These are phyloP conservation scores for Mycena indigotica DNA, from an alignment of 768 basidiomycete species.

Conservation along the genomic window DNA sequence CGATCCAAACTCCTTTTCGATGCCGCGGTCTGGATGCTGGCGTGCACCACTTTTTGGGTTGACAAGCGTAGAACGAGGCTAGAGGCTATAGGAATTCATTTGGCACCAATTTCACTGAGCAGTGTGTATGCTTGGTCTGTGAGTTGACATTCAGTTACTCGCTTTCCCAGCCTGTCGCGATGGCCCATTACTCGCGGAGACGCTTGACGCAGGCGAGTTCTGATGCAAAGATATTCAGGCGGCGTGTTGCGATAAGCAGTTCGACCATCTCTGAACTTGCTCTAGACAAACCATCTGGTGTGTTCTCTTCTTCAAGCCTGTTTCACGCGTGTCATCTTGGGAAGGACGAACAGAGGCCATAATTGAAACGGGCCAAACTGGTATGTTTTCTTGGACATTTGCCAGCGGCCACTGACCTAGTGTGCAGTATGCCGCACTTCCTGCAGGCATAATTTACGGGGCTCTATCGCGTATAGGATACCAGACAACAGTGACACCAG, in stretches of 20 bases:
- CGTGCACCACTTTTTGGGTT: too few species aligned
- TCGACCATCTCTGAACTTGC: slow-evolving; percentile 93
- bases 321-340: slow-evolving; percentile 79
- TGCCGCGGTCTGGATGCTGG: too few species aligned
- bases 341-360: slow-evolving; percentile 75
- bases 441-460: slow-evolving; percentile 83
- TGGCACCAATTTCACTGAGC: slow-evolving; percentile 83
- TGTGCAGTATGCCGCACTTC: slow-evolving; percentile 74
- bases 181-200: slow-evolving; percentile 73
- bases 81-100: slow-evolving; percentile 84
- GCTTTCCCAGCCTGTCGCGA: slow-evolving; percentile 74
- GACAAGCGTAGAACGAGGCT: slow-evolving; percentile 67
- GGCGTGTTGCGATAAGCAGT: slow-evolving; percentile 90
- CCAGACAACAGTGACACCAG: slow-evolving; percentile 72
- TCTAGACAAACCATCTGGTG: slow-evolving; percentile 92
- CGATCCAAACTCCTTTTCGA: too few species aligned
- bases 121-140: slow-evolving; percentile 57
- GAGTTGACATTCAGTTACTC: too few species aligned
- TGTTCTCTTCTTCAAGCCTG: slow-evolving; percentile 72
- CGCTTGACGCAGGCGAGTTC: slow-evolving; percentile 91
- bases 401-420: not conserved
- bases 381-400: slow-evolving; percentile 44
- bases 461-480: slow-evolving; percentile 79
- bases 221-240: slow-evolving; percentile 96
- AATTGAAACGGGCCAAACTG: slow-evolving; percentile 65